These are phyloP conservation scores for Naganishia antarctica DNA, from an alignment of 768 basidiomycete species.

Conservation along the genomic window DNA sequence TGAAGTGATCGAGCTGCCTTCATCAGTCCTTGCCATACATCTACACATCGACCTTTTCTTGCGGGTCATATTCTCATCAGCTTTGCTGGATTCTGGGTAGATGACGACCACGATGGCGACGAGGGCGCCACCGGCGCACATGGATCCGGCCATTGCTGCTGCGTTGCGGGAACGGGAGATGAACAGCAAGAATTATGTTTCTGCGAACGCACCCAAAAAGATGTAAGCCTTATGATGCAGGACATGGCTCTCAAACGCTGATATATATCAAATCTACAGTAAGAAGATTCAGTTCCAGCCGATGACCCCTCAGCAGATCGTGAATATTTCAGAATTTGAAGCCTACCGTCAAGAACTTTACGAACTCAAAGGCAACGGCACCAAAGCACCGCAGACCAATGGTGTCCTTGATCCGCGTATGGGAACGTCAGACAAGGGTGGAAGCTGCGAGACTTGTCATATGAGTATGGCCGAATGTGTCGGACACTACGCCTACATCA, in stretches of 20 bases:
- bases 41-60: too few species aligned
- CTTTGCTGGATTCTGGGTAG: not conserved
- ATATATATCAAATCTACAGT: conserved; percentile 46
- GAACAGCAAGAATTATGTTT: conserved; percentile 48
- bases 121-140: conserved; percentile 8
- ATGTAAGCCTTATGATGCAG: conserved; percentile 39
- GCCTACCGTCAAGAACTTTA: conserved; percentile 90
- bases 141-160: conserved; percentile 1
- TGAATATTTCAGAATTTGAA: conserved; percentile 92
- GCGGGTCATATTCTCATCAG: not conserved
- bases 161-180: conserved; percentile 8
- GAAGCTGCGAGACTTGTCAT: conserved; percentile 92
- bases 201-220: conserved; percentile 48
- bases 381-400: conserved; percentile 76
- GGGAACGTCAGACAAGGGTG: conserved; percentile 91
- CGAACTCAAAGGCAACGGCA: conserved; percentile 53
- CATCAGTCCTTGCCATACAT: too few species aligned
- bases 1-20: too few species aligned
- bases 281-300: conserved; percentile 95
- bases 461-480: conserved; percentile 88
- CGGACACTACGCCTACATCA: conserved; percentile 98
- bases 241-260: not conserved
- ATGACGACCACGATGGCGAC: conserved; percentile 10
- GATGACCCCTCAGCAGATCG: conserved; percentile 88
- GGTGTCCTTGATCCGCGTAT: conserved; percentile 89